Conservation (phyloP, 768 basidiomycete genomes). For the Mycena venus region DNA sequence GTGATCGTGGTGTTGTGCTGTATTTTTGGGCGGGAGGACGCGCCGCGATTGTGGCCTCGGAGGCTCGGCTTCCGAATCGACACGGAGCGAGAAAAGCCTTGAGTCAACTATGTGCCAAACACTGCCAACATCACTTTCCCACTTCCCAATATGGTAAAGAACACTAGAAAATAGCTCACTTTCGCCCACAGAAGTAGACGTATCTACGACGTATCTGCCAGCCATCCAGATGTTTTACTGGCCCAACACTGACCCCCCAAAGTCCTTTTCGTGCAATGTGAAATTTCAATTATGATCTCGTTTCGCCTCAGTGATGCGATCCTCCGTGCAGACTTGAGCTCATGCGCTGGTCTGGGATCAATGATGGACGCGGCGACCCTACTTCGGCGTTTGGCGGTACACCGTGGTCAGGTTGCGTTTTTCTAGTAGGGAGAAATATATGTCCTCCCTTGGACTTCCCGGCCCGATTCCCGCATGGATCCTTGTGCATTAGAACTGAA, state of each 20-base stretch:
- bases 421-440: neutral
- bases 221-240: too few species aligned
- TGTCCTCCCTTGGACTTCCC: too few species aligned
- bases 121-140: neutral
- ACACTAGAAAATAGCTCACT: neutral
- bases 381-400: neutral
- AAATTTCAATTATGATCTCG: too few species aligned
- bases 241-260: too few species aligned
- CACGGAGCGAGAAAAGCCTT: neutral
- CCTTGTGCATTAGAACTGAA: too few species aligned
- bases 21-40: constrained; percentile 16
- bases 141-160: neutral
- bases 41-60: constrained; percentile 1
- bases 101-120: neutral
- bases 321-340: too few species aligned
- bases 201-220: too few species aligned
- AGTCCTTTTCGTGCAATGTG: too few species aligned
- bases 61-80: constrained; percentile 21
- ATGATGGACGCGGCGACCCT: neutral
- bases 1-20: constrained; percentile 11
- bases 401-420: neutral
- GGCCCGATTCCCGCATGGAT: too few species aligned
- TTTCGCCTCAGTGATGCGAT: too few species aligned
- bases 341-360: neutral
- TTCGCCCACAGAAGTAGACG: too few species aligned